Percentiles rank a stretch among this genome's conserved stretches.
Evolutionary conservation across 2,329 filamentous ascomycete genomes (phyloP).

Genomic region (Penicillium nordicum): DNA sequence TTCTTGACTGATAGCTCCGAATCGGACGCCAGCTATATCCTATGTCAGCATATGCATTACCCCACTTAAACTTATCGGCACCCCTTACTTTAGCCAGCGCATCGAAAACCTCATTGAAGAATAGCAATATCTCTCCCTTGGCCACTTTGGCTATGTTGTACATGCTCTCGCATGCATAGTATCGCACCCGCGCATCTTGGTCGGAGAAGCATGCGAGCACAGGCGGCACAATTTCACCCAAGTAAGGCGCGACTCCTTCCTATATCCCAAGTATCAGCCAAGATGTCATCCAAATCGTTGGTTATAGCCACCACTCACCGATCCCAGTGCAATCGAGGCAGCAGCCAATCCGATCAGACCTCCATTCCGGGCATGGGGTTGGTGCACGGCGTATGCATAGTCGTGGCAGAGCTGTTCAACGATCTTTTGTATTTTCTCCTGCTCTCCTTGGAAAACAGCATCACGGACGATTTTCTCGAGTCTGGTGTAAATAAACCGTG

Average conservation of each 20-base stretch:
- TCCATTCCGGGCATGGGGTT: slow-evolving; percentile 93
- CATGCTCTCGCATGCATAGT: slow-evolving; percentile 99
- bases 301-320: slow-evolving; percentile 58
- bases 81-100: slow-evolving; percentile 80
- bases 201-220: slow-evolving; percentile 97
- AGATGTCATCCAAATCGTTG: not conserved
- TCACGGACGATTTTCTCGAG: slow-evolving; percentile 90
- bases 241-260: slow-evolving; percentile 85
- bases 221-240: slow-evolving; percentile 90
- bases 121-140: slow-evolving; percentile 93
- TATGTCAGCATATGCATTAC: slow-evolving; percentile 10
- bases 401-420: slow-evolving; percentile 97
- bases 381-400: slow-evolving; percentile 94
- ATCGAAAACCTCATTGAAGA: slow-evolving; percentile 98
- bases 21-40: slow-evolving; percentile 77
- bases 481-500: slow-evolving; percentile 45
- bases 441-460: slow-evolving; percentile 70
- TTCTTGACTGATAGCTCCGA: slow-evolving; percentile 98
- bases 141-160: slow-evolving; percentile 99
- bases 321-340: slow-evolving; percentile 88
- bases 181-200: slow-evolving; percentile 93
- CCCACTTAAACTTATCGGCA: not conserved
- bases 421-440: slow-evolving; percentile 76
- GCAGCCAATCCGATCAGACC: slow-evolving; percentile 93
- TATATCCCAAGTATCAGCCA: slow-evolving; percentile 17